These are phyloP conservation scores for Pelargonium nanum DNA, from an alignment of 345 rosid species.

Conservation along the genomic window DNA sequence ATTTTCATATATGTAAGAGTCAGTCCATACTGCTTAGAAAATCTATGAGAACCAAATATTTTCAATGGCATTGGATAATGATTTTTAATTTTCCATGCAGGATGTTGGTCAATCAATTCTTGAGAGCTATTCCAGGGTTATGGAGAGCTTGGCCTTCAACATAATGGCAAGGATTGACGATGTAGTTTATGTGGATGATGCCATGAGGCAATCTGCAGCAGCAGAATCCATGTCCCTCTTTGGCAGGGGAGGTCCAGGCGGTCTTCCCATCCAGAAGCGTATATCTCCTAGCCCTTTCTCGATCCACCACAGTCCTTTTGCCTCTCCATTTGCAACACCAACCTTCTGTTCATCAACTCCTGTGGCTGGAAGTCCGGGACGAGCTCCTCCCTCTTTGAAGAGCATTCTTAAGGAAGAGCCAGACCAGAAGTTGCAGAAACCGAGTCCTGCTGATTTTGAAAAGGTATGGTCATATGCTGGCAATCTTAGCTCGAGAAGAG, in stretches of 20 bases:
- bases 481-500: constrained; percentile 55
- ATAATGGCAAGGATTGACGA: constrained; percentile 96
- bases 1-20: background rate
- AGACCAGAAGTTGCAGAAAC: constrained; percentile 26
- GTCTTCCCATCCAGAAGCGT: constrained; percentile 59
- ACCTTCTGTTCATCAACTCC: constrained; percentile 46
- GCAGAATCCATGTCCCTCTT: constrained; percentile 59
- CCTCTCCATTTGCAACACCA: constrained; percentile 70
- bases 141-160: constrained; percentile 98
- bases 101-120: constrained; percentile 97
- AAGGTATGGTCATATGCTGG: constrained; percentile 74
- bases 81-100: constrained; percentile 26
- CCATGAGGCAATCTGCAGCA: constrained; percentile 41
- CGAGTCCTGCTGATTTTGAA: constrained; percentile 37
- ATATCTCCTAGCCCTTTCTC: constrained; percentile 69
- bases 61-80: too few species aligned
- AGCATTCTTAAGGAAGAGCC: constrained; percentile 31
- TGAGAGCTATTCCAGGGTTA: constrained; percentile 95
- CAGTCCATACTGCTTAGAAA: too few species aligned
- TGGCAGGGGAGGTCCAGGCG: constrained; percentile 46
- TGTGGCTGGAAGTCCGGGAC: constrained; percentile 47
- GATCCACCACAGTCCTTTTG: constrained; percentile 47
- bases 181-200: constrained; percentile 81
- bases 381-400: constrained; percentile 30
- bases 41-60: background rate